Conservation (phyloP, 1,284 basidiomycete species). For the Apiotrichum domesticum region DNA sequence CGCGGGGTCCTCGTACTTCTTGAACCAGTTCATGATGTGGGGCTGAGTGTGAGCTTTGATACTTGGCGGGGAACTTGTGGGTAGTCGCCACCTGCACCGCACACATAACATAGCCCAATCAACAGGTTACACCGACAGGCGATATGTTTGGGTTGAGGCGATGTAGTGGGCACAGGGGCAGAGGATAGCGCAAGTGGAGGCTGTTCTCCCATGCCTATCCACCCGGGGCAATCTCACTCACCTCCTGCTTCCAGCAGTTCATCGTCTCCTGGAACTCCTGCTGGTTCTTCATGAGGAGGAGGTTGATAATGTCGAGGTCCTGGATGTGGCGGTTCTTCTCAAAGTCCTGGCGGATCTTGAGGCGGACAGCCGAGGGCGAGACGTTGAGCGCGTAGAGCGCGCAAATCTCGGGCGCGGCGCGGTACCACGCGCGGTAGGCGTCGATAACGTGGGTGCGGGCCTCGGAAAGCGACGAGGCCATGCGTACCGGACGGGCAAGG, state of each 20-base stretch:
- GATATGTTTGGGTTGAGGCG: too few relatives aligned
- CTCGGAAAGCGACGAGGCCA: conserved; percentile 59
- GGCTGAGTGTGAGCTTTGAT: conserved; percentile 23
- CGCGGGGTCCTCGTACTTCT: conserved; percentile 40
- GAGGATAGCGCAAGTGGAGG: too few relatives aligned
- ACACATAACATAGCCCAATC: too few relatives aligned
- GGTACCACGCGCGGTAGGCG: conserved; percentile 89
- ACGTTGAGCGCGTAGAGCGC: conserved; percentile 77
- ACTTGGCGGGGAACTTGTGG: too few relatives aligned
- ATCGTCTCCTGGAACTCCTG: conserved; percentile 92
- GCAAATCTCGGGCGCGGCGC: conserved; percentile 83
- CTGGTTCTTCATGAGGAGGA: conserved; percentile 77
- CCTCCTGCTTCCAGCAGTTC: conserved; percentile 83
- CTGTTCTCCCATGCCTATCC: too few relatives aligned
- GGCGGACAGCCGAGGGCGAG: conserved; percentile 72
- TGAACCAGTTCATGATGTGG: conserved; percentile 48
- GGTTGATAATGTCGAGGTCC: conserved; percentile 77
- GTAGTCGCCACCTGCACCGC: too few relatives aligned
- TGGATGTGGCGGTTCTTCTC: conserved; percentile 78
- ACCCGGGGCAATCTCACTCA: conserved; percentile 22
- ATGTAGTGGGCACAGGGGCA: too few relatives aligned
- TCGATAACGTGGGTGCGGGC: conserved; percentile 66
- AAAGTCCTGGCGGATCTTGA: conserved; percentile 78
- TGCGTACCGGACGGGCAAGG: conserved; percentile 64
- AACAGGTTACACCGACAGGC: too few relatives aligned